Evolutionary conservation across 73 alveolate genomes (phyloP).

Genomic region (Halteria grandinella): DNA sequence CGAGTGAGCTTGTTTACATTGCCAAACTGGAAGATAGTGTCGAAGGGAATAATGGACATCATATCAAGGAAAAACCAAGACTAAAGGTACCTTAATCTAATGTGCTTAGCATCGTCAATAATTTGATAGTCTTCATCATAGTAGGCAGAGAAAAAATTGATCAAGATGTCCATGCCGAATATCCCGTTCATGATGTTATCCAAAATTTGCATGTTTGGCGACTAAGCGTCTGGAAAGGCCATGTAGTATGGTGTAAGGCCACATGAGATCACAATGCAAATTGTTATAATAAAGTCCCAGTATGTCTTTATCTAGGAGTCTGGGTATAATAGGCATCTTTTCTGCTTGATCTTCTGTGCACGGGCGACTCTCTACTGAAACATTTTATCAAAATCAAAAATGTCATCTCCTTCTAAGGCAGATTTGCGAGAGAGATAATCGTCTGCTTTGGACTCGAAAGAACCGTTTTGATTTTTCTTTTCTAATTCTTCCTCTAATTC

Average conservation of each 20-base stretch:
- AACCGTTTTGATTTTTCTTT: no score
- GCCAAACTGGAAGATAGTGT: constrained; percentile 33
- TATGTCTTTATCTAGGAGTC: background rate
- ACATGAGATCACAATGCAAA: background rate
- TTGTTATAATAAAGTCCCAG: background rate
- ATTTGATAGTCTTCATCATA: background rate
- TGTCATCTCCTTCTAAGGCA: no score
- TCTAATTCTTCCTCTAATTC: no score
- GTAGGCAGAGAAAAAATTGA: constrained; percentile 19
- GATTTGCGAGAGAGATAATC: no score
- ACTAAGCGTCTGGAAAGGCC: background rate
- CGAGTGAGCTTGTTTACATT: constrained; percentile 71
- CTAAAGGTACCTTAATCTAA: background rate
- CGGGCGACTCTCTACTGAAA: no score
- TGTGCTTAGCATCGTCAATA: background rate
- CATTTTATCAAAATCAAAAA: no score
- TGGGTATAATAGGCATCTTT: background rate
- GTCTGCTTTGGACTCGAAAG: no score
- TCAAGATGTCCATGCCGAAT: background rate
- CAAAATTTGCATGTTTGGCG: background rate
- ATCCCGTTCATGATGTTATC: background rate
- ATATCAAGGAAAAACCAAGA: background rate
- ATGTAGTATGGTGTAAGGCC: background rate
- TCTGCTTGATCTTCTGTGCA: background rate
- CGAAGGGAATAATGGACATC: constrained; percentile 60